Conservation (phyloP, 257 asterid species). For the Solanum bulbocastanum region DNA sequence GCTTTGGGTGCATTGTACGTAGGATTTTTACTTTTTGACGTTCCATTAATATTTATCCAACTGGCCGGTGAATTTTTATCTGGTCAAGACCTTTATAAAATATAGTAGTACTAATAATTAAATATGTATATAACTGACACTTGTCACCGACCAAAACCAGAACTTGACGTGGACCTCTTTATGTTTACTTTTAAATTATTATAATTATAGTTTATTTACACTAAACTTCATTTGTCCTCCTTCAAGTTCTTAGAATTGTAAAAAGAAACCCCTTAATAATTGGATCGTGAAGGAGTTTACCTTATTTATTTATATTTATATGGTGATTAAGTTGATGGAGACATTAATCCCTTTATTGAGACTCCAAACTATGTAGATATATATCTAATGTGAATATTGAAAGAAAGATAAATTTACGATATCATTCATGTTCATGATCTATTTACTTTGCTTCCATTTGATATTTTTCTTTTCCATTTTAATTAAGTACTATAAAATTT, state of each 20-base stretch:
- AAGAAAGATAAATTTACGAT: neutral
- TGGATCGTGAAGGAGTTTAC: neutral
- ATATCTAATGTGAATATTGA: too few species aligned
- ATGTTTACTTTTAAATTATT: neutral
- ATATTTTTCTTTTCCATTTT: neutral
- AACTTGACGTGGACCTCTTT: neutral
- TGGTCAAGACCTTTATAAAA: neutral
- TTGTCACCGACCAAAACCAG: conserved; percentile 27
- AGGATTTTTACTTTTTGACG: neutral
- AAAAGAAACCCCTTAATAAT: neutral
- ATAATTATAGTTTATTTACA: neutral
- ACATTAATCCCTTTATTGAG: neutral
- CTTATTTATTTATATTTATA: neutral
- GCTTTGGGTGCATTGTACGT: neutral
- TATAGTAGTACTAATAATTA: neutral
- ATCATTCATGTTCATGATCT: neutral
- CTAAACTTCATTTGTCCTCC: neutral
- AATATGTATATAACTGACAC: neutral
- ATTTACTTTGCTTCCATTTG: neutral
- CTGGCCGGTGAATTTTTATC: conserved; percentile 16
- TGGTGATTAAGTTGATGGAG: neutral
- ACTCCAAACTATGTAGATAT: neutral
- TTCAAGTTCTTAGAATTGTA: neutral
- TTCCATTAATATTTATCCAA: neutral
- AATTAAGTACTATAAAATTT: neutral